These are phyloP conservation scores for Cytospora leucostoma DNA, from an alignment of 2,329 filamentous ascomycete species.

Conservation along the genomic window DNA sequence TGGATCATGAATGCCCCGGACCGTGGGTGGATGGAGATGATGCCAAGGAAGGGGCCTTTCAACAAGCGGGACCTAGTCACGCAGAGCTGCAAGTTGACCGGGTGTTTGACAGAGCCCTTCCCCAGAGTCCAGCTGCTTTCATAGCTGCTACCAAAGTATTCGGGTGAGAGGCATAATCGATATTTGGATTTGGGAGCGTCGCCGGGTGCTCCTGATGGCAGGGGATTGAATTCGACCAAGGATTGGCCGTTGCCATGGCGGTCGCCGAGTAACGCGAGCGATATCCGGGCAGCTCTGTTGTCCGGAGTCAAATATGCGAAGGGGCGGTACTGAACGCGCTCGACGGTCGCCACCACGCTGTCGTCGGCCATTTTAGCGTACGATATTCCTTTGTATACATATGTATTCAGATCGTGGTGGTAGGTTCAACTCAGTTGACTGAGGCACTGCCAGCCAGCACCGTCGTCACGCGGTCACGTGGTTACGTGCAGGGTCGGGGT, in stretches of 20 bases:
- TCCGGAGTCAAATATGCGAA: constrained; percentile 7
- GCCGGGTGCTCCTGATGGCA: neutral
- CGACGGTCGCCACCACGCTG: too few relatives aligned
- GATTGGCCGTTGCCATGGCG: neutral
- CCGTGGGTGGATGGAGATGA: neutral
- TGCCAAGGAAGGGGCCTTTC: neutral
- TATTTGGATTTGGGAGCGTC: neutral
- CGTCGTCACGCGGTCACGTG: too few relatives aligned
- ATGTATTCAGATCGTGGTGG: too few relatives aligned
- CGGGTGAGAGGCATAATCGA: neutral
- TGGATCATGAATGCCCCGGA: neutral
- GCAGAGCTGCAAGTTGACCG: neutral
- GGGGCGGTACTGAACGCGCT: neutral
- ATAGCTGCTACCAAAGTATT: neutral
- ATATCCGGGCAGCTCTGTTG: neutral
- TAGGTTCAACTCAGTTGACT: too few relatives aligned
- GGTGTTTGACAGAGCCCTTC: neutral
- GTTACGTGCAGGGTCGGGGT: too few relatives aligned
- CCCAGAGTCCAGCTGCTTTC: neutral
- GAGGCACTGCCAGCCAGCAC: too few relatives aligned
- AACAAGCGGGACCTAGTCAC: neutral
- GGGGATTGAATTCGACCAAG: neutral
- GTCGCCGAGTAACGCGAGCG: neutral
- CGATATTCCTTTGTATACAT: too few relatives aligned
- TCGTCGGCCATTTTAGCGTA: too few relatives aligned